phyloP scores from a whole-genome alignment of 2,329 filamentous ascomycete species.

The Alternaria ventricosa region DNA sequence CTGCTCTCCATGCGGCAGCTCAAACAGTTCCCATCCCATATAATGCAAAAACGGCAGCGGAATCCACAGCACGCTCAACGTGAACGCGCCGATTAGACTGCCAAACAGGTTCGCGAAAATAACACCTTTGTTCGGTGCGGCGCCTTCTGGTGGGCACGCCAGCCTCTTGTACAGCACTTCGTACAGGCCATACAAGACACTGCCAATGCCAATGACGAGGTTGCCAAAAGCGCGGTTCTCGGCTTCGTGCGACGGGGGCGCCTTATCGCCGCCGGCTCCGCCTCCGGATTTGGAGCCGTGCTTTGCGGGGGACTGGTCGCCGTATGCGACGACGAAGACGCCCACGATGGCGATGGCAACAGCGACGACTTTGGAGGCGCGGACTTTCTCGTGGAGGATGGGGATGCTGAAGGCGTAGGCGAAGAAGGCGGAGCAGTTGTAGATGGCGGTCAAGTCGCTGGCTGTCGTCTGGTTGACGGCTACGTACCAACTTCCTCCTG shows the following conservation, averaged over 20 bases:
- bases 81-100: conserved; percentile 85
- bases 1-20: conserved; percentile 77
- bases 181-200: conserved; percentile 93
- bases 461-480: conserved; percentile 93
- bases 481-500: conserved; percentile 93
- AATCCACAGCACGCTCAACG: conserved; percentile 86
- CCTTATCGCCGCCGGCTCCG: conserved; percentile 58
- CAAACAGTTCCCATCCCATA: conserved; percentile 80
- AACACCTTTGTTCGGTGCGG: conserved; percentile 83
- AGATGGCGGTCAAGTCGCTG: conserved; percentile 94
- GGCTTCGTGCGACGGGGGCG: conserved; percentile 59
- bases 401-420: conserved; percentile 97
- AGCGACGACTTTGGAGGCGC: conserved; percentile 83
- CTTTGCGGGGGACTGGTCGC: conserved; percentile 67
- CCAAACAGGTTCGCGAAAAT: conserved; percentile 95
- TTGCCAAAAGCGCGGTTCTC: conserved; percentile 81
- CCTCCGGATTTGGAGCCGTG: conserved; percentile 63
- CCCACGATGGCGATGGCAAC: conserved; percentile 87
- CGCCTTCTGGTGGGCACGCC: conserved; percentile 91
- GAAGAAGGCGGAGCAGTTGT: conserved; percentile 99
- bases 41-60: conserved; percentile 85
- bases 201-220: conserved; percentile 87
- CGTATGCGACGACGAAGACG: conserved; percentile 94
- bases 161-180: conserved; percentile 95
- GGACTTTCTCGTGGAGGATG: conserved; percentile 81